These are phyloP conservation scores for Cryptococcus sp. DNA, from an alignment of 1,284 basidiomycete species.

Conservation along the genomic window DNA sequence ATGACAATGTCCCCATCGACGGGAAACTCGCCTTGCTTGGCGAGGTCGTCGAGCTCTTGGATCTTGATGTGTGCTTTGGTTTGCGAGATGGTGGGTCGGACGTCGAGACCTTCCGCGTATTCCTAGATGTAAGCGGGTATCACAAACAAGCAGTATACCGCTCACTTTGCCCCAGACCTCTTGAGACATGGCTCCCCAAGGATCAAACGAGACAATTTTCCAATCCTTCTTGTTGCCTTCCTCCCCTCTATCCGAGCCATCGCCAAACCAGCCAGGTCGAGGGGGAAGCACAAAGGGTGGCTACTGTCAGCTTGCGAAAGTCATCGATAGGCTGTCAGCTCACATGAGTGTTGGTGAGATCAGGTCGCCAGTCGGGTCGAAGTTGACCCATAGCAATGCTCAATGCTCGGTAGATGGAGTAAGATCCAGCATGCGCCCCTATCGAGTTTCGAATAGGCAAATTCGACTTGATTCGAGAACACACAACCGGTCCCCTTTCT, in stretches of 20 bases:
- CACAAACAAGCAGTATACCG: conserved; percentile 7
- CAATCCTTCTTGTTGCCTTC: conserved; percentile 21
- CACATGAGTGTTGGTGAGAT: conserved; percentile 73
- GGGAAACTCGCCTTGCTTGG: conserved; percentile 61
- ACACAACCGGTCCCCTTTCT: conserved; percentile 77
- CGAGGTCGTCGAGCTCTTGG: conserved; percentile 77
- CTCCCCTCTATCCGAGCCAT: conserved; percentile 20
- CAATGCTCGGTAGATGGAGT: conserved; percentile 90
- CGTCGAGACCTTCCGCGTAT: conserved; percentile 64
- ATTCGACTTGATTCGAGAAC: conserved; percentile 73
- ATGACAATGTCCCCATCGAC: conserved; percentile 82
- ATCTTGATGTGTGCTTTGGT: conserved; percentile 59
- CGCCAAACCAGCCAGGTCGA: conserved; percentile 73
- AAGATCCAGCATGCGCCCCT: conserved; percentile 88
- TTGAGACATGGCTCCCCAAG: conserved; percentile 87
- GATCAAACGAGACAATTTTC: conserved; percentile 92
- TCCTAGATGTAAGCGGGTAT: conserved; percentile 45
- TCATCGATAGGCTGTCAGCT: conserved; percentile 5
- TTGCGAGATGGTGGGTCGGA: conserved; percentile 84
- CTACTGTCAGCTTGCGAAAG: conserved; percentile 11
- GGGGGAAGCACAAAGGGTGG: conserved; percentile 79
- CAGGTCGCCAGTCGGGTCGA: conserved; percentile 75
- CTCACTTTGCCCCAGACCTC: conserved; percentile 58
- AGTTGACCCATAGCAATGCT: conserved; percentile 87
- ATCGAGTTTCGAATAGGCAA: conserved; percentile 90